Percentiles rank a stretch among this genome's conserved stretches.
Evolutionary conservation across 805 yeast species (phyloP).

Genomic region (Wickerhamiella bombiphila): DNA sequence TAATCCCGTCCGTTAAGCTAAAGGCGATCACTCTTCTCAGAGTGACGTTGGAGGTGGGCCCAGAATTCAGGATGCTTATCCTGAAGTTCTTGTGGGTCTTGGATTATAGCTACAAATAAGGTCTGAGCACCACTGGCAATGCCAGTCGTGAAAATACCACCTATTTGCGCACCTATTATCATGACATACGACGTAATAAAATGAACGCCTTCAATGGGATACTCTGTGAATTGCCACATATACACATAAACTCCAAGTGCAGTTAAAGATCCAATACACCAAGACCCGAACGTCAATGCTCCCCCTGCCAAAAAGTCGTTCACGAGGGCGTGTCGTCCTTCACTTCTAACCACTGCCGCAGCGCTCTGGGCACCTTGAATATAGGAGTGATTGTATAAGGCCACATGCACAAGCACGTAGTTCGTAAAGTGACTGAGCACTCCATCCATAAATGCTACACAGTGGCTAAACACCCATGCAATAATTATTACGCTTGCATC

Average conservation of each 20-base stretch:
- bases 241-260: conserved; percentile 50
- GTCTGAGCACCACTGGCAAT: conserved; percentile 73
- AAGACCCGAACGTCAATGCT: conserved; percentile 60
- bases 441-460: conserved; percentile 59
- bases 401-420: conserved; percentile 76
- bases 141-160: conserved; percentile 56
- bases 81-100: conserved; percentile 72
- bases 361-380: conserved; percentile 67
- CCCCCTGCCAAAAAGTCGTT: conserved; percentile 73
- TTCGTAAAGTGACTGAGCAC: conserved; percentile 72
- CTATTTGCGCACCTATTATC: conserved; percentile 60
- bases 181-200: conserved; percentile 54
- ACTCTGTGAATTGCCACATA: conserved; percentile 53
- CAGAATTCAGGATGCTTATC: conserved; percentile 45
- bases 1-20: not conserved
- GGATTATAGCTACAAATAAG: conserved; percentile 67
- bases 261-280: conserved; percentile 56
- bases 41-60: not conserved
- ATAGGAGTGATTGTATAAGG: conserved; percentile 73
- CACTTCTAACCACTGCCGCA: conserved; percentile 57
- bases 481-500: conserved; percentile 13
- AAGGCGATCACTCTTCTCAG: not conserved
- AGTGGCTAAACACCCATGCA: conserved; percentile 18
- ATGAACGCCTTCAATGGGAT: conserved; percentile 36
- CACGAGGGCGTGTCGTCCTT: conserved; percentile 73